These are phyloP conservation scores for Gypsophila paniculata DNA, from an alignment of 179 eudicot species.

Conservation along the genomic window DNA sequence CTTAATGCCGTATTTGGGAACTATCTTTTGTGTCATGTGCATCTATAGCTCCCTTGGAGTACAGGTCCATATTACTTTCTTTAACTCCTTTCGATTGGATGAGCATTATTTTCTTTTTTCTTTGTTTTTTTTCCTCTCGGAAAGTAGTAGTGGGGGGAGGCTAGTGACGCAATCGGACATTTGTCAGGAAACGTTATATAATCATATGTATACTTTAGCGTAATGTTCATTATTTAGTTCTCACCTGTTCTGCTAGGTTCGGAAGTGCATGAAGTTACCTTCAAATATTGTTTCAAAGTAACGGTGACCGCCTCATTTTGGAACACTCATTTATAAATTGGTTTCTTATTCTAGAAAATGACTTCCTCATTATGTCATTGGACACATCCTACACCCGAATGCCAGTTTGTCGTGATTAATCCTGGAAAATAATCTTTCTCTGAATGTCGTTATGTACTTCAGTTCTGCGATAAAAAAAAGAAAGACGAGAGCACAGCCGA, in stretches of 20 bases:
- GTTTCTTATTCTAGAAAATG: neutral
- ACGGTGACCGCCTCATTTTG: neutral
- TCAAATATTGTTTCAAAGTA: neutral
- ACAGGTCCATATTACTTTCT: slow-evolving; percentile 50
- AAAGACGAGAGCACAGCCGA: no score
- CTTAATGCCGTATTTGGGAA: slow-evolving; percentile 93
- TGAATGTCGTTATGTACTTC: neutral
- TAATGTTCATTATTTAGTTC: neutral
- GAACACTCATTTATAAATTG: neutral
- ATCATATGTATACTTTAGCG: neutral
- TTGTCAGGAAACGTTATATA: neutral
- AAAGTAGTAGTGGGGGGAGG: neutral
- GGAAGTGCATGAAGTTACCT: slow-evolving; percentile 2
- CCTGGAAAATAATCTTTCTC: neutral
- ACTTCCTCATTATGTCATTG: neutral
- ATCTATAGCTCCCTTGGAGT: slow-evolving; percentile 87
- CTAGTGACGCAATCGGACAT: neutral
- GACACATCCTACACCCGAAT: neutral
- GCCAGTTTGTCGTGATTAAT: neutral
- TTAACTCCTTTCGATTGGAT: neutral
- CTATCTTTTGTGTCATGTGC: slow-evolving; percentile 86
- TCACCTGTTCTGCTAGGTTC: neutral
- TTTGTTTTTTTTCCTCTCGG: neutral
- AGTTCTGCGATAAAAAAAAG: no score
- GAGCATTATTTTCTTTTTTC: neutral